Conservation (phyloP, 2,329 filamentous ascomycete genomes). For the Trematosphaeria pertusa region DNA sequence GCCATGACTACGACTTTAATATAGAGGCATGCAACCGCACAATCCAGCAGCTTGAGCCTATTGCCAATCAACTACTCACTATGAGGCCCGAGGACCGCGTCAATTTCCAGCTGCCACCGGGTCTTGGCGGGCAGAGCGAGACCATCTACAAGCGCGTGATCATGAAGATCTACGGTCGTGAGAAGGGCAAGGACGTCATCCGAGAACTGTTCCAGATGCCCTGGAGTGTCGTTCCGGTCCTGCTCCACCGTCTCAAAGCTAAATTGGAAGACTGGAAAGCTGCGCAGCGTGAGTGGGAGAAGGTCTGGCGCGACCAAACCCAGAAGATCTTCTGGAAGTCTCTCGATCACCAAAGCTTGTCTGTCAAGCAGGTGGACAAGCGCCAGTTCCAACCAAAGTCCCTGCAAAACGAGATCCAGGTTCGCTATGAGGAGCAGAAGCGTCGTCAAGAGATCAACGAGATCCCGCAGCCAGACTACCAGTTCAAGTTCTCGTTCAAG, state of each 20-base stretch:
- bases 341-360: constrained; percentile 93
- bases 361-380: constrained; percentile 88
- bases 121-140: constrained; percentile 89
- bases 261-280: constrained; percentile 98
- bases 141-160: constrained; percentile 97
- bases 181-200: constrained; percentile 84
- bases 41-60: constrained; percentile 93
- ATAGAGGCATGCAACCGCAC: constrained; percentile 95
- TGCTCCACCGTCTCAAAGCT: constrained; percentile 88
- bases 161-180: constrained; percentile 93
- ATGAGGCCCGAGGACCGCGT: constrained; percentile 75
- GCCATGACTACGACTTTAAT: constrained; percentile 98
- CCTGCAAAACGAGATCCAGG: constrained; percentile 87
- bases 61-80: constrained; percentile 86
- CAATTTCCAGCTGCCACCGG: constrained; percentile 78
- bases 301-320: constrained; percentile 96
- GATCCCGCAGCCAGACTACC: constrained; percentile 69
- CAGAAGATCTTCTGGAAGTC: constrained; percentile 95
- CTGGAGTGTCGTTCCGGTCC: constrained; percentile 84
- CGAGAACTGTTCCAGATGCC: constrained; percentile 85
- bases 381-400: constrained; percentile 89
- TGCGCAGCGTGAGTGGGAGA: constrained; percentile 97
- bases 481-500: constrained; percentile 77
- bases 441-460: constrained; percentile 69
- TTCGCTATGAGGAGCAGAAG: constrained; percentile 89